Percentiles rank a stretch among this genome's conserved stretches.
These are phyloP conservation scores for Tolypocladium cylindrosporum DNA, from an alignment of 2,329 filamentous ascomycete species.

Conservation along the genomic window DNA sequence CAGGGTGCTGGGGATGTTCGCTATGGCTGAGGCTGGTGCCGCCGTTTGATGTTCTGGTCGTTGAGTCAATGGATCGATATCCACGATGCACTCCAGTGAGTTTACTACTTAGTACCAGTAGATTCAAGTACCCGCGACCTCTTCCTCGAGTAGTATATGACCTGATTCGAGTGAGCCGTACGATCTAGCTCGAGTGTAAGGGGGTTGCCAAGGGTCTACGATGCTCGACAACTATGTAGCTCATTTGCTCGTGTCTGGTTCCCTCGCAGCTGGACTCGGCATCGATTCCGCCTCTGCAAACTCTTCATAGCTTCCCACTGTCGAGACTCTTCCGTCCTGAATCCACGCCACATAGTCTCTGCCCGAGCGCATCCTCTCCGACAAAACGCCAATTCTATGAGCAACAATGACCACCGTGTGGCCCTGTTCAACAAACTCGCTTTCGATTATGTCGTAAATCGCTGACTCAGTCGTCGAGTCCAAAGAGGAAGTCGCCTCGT, in stretches of 20 bases:
- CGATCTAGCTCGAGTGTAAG: not conserved
- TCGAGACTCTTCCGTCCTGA: not conserved
- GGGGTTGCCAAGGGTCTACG: no score
- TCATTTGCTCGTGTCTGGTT: not conserved
- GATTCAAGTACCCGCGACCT: no score
- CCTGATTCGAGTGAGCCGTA: no score
- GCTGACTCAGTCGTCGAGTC: not conserved
- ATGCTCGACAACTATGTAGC: not conserved
- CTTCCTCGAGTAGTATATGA: no score
- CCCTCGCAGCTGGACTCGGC: not conserved
- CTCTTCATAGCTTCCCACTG: not conserved
- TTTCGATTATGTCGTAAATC: not conserved
- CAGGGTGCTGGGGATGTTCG: conserved; percentile 43
- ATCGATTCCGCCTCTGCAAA: not conserved
- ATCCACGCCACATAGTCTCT: not conserved
- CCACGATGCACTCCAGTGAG: not conserved
- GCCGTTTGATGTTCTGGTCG: not conserved
- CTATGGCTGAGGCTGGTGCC: conserved; percentile 13
- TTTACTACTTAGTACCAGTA: no score
- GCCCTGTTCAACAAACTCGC: not conserved
- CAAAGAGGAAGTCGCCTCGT: not conserved
- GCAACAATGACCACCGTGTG: not conserved
- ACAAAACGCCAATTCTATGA: not conserved
- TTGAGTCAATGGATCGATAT: not conserved
- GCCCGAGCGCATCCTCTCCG: not conserved